Evolutionary conservation across 352 stramenopile species (phyloP).

Genomic region (Peronospora farinosa): DNA sequence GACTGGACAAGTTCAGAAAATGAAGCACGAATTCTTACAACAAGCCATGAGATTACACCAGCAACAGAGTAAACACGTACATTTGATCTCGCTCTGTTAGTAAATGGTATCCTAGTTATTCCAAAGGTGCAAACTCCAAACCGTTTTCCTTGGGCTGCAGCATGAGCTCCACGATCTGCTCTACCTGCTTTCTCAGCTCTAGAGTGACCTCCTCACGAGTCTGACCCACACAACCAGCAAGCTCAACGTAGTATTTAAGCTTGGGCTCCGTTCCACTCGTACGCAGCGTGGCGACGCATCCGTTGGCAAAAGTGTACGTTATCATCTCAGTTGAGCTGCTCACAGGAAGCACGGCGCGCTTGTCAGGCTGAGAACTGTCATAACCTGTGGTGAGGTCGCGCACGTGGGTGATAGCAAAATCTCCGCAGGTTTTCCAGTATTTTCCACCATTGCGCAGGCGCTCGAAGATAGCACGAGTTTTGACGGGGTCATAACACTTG

Average conservation of each 20-base stretch:
- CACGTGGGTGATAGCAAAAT: constrained; percentile 72
- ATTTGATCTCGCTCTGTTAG: background rate
- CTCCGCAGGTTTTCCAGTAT: constrained; percentile 83
- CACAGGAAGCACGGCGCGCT: constrained; percentile 87
- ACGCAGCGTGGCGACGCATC: constrained; percentile 93
- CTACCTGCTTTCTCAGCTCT: constrained; percentile 56
- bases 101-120: constrained; percentile 4
- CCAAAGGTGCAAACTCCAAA: constrained; percentile 46
- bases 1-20: constrained; percentile 21
- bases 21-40: constrained; percentile 20
- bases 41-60: constrained; percentile 20
- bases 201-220: constrained; percentile 50
- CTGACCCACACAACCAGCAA: constrained; percentile 61
- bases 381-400: constrained; percentile 87
- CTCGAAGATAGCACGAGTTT: constrained; percentile 87
- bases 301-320: constrained; percentile 94
- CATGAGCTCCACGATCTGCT: constrained; percentile 76
- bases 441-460: constrained; percentile 86
- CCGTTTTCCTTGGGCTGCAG: constrained; percentile 74
- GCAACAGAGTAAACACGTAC: constrained; percentile 16
- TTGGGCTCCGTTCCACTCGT: constrained; percentile 98
- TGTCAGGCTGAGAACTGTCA: constrained; percentile 82
- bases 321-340: constrained; percentile 94
- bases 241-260: constrained; percentile 99
- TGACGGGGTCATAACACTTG: constrained; percentile 88